Evolutionary conservation across 345 rosid genomes (phyloP).

Genomic region (Raphanus raphanistrum): DNA sequence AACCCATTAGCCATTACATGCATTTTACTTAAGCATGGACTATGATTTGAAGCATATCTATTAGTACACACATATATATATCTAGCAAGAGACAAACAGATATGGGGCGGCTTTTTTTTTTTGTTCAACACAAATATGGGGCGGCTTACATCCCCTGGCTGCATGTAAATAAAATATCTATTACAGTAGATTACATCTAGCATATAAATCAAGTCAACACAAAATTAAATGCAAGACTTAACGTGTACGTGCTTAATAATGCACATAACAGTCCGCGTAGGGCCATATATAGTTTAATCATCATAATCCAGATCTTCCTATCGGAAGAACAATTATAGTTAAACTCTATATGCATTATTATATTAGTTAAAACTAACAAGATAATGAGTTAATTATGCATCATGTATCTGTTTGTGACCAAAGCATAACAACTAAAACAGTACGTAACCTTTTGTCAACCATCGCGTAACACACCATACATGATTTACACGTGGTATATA

Average conservation of each 20-base stretch:
- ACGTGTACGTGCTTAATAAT: constrained; percentile 24
- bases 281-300: constrained; percentile 2
- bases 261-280: constrained; percentile 16
- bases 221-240: constrained; percentile 27
- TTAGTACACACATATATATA: background rate
- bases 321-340: background rate
- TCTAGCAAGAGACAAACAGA: background rate
- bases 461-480: background rate
- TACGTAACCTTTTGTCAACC: constrained; percentile 3
- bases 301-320: constrained; percentile 12
- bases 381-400: background rate
- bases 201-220: constrained; percentile 13
- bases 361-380: background rate
- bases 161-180: constrained; percentile 10
- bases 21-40: background rate
- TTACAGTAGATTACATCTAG: background rate
- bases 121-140: background rate
- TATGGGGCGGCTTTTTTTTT: too few relatives aligned
- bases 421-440: constrained; percentile 16
- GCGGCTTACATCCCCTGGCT: constrained; percentile 6
- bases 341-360: background rate
- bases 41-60: background rate
- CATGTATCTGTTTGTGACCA: background rate
- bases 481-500: constrained; percentile 12
- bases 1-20: background rate